These are phyloP conservation scores for Diutina ranongensis DNA, from an alignment of 1,139 yeast species.

Conservation along the genomic window DNA sequence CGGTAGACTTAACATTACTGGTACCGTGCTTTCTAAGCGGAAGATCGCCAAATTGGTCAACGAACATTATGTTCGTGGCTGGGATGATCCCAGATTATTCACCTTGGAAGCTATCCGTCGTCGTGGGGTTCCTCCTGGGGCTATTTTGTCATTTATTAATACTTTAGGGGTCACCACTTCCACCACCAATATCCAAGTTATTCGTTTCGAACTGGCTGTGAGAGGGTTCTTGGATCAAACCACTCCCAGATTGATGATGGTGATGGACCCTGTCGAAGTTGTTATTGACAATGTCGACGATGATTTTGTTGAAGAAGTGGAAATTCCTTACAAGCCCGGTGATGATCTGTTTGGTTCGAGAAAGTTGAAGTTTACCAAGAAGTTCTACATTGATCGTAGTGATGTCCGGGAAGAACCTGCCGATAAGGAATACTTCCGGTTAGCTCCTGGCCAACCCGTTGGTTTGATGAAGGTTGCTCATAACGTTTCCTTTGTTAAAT, in stretches of 20 bases:
- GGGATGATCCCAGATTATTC: conserved; percentile 97
- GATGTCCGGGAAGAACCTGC: conserved; percentile 67
- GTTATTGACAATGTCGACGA: conserved; percentile 75
- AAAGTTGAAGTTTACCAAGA: conserved; percentile 64
- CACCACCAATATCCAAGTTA: conserved; percentile 81
- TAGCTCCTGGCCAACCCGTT: conserved; percentile 89
- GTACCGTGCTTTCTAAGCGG: conserved; percentile 89
- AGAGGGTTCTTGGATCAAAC: conserved; percentile 81
- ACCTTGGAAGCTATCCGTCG: conserved; percentile 92
- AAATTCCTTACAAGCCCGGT: conserved; percentile 88
- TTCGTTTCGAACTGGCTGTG: conserved; percentile 81
- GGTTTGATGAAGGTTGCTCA: conserved; percentile 92
- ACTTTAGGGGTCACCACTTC: conserved; percentile 95
- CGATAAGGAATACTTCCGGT: conserved; percentile 64
- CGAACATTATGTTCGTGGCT: conserved; percentile 74
- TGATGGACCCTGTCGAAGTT: conserved; percentile 77
- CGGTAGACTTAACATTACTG: conserved; percentile 91
- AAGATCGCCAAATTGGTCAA: conserved; percentile 89
- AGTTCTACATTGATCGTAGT: conserved; percentile 69
- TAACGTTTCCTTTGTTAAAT: conserved; percentile 62
- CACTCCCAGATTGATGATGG: conserved; percentile 92
- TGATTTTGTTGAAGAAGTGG: conserved; percentile 55
- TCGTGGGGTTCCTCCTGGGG: conserved; percentile 99
- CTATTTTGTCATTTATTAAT: conserved; percentile 82
- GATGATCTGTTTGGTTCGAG: conserved; percentile 52